Evolutionary conservation across 2,329 filamentous ascomycete genomes (phyloP).

Genomic region (Fusarium circinatum): DNA sequence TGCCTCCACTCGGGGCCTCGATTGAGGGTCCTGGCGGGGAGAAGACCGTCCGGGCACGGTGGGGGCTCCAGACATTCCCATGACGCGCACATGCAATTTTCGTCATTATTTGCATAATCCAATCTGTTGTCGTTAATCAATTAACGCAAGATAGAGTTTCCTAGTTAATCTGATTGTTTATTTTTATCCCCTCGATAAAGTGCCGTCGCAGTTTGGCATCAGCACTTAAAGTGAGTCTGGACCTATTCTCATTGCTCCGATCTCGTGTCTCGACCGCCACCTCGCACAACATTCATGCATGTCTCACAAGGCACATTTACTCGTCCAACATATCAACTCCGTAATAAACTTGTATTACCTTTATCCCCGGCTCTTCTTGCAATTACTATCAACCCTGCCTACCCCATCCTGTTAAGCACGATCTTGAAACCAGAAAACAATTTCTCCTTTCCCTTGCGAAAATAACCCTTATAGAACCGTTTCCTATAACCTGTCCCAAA

Average conservation of each 20-base stretch:
- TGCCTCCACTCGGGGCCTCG: slow-evolving; percentile 15
- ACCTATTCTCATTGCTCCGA: neutral
- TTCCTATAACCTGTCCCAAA: slow-evolving; percentile 27
- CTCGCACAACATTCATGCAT: neutral
- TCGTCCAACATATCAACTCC: neutral
- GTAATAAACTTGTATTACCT: slow-evolving; percentile 32
- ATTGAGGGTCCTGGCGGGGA: slow-evolving; percentile 11
- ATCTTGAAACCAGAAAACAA: slow-evolving; percentile 33
- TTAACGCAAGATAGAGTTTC: slow-evolving; percentile 2
- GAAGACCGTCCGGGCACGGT: slow-evolving; percentile 25
- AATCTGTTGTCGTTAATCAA: neutral
- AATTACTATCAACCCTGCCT: slow-evolving; percentile 24
- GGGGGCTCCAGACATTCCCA: slow-evolving; percentile 27
- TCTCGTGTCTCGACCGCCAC: neutral
- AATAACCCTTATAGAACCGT: slow-evolving; percentile 35
- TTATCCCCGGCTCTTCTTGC: neutral
- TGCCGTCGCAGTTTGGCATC: neutral
- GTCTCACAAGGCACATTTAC: neutral
- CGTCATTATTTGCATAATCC: neutral
- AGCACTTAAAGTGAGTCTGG: neutral
- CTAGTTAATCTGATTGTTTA: neutral
- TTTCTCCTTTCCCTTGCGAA: slow-evolving; percentile 37
- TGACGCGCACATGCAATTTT: slow-evolving; percentile 37
- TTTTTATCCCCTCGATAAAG: neutral
- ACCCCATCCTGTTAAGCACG: neutral